Base-by-base conservation (phyloP, 257 asterid species). In the Cordia subcordata region DNA sequence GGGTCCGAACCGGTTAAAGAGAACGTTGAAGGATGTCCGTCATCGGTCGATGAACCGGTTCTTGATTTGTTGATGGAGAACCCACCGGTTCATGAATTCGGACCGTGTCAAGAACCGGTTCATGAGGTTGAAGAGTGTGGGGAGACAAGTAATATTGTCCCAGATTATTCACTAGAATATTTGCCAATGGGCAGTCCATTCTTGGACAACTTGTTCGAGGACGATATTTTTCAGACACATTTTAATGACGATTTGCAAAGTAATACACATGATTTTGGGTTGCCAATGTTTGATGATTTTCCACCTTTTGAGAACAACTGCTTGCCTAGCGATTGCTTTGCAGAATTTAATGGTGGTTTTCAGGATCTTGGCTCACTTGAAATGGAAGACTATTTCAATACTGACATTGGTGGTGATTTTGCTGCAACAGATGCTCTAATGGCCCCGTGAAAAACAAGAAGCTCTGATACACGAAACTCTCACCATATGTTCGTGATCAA, bases 171-270 rank as follows among this genome's bases (percentile, higher is more conserved):
- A 0, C 59, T 49, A 16, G 79, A 71, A 13, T 68, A 61, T 22
- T 78, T 73, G 65, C 73, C 80, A 0, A 53, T 55, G 66, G 88
- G 76, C 37, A 55, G 62, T 22, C 81, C 85, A 1, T 82, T 71
- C 12, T 17, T 76, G 10, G 83, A 82, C 39, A 60, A 71, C 37
- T 76, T 76, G 63, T 79, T 76, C 68, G 57, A 76, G 8, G 83
- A 82, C 39, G 58, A 69, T 42, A 71, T 76, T 63, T 79, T 79
- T 2, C 68, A n/a, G n/a, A n/a, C n/a, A n/a, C 58, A 72, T 54
- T 76, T 79, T 8, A 56, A 73, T 47, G 12, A 64, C 0, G 70
- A 57, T 4, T 32, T 18, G 13, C 67, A 54, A 42, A 33, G 22
- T n/a, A 40, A 69, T 13, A 38, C 13, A 17, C 9, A 47, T 0